Evolutionary conservation across 208 protist genomes (phyloP).

Genomic region (Leptomonas pyrrhocoris): DNA sequence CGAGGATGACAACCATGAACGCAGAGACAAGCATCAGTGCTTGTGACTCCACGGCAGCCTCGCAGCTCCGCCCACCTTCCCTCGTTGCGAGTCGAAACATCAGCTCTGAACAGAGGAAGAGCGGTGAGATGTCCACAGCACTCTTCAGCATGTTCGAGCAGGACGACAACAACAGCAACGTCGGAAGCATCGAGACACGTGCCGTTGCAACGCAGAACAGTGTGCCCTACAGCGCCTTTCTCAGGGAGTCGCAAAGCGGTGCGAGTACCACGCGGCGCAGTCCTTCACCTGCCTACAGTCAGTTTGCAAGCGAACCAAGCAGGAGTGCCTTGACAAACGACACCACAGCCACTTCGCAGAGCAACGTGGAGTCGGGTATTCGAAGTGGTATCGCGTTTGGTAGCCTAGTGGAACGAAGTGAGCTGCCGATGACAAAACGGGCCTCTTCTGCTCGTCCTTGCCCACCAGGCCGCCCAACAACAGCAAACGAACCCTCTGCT

Average conservation of each 20-base stretch:
- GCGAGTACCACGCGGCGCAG: neutral
- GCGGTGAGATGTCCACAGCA: slow-evolving; percentile 9
- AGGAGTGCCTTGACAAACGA: neutral
- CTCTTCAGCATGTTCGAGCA: slow-evolving; percentile 12
- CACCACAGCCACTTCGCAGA: neutral
- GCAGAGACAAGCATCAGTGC: slow-evolving; percentile 4
- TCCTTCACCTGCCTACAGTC: neutral
- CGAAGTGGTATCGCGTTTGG: neutral
- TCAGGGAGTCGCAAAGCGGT: neutral
- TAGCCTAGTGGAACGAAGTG: neutral
- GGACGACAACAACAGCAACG: neutral
- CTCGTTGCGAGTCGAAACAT: neutral
- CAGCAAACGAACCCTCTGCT: neutral
- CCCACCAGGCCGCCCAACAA: neutral
- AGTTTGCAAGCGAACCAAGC: neutral
- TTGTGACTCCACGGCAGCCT: neutral
- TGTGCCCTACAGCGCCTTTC: neutral
- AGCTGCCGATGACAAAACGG: neutral
- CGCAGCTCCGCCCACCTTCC: neutral
- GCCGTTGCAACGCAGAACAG: neutral
- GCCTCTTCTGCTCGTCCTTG: neutral
- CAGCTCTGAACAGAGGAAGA: too few relatives aligned
- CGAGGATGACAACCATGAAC: neutral
- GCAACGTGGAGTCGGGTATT: neutral
- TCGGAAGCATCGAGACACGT: too few relatives aligned